These are phyloP conservation scores for Heterobasidion occidentale DNA, from an alignment of 1,284 basidiomycete genomes.

Conservation along the genomic window DNA sequence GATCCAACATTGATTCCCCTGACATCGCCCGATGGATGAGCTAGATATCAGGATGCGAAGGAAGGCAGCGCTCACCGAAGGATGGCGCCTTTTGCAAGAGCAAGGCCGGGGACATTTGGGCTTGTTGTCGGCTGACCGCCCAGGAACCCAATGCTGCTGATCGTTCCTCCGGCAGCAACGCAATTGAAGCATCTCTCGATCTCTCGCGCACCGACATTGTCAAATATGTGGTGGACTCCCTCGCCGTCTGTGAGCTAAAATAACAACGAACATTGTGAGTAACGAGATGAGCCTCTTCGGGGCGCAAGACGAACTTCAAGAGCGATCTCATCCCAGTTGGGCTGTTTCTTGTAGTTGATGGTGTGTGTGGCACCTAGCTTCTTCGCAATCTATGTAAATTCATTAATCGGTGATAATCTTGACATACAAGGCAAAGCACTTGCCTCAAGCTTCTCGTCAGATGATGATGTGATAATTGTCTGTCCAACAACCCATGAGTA, in stretches of 20 bases:
- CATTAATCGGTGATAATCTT: not conserved
- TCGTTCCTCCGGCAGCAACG: slow-evolving; percentile 27
- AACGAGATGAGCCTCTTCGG: not conserved
- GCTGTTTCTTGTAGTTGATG: slow-evolving; percentile 47
- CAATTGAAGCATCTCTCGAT: slow-evolving; percentile 27
- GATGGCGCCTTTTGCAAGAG: not conserved
- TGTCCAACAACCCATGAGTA: not conserved
- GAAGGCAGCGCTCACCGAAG: not conserved
- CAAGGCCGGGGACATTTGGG: not conserved
- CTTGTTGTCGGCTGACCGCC: slow-evolving; percentile 12
- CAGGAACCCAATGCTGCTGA: slow-evolving; percentile 32
- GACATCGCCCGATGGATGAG: not conserved
- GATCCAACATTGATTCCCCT: slow-evolving; percentile 4
- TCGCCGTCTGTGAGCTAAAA: slow-evolving; percentile 20
- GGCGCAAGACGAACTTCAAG: not conserved
- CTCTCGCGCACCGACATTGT: slow-evolving; percentile 34
- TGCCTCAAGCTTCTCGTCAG: slow-evolving; percentile 46
- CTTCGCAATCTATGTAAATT: slow-evolving; percentile 19
- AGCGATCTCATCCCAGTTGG: slow-evolving; percentile 34
- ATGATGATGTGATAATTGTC: slow-evolving; percentile 49
- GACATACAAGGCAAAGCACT: not conserved
- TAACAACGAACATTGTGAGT: not conserved
- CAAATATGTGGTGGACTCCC: slow-evolving; percentile 37
- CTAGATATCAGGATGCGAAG: not conserved
- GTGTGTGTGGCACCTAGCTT: slow-evolving; percentile 41